Conservation (phyloP, 1,284 basidiomycete genomes). For the Cryptococcus sp. region DNA sequence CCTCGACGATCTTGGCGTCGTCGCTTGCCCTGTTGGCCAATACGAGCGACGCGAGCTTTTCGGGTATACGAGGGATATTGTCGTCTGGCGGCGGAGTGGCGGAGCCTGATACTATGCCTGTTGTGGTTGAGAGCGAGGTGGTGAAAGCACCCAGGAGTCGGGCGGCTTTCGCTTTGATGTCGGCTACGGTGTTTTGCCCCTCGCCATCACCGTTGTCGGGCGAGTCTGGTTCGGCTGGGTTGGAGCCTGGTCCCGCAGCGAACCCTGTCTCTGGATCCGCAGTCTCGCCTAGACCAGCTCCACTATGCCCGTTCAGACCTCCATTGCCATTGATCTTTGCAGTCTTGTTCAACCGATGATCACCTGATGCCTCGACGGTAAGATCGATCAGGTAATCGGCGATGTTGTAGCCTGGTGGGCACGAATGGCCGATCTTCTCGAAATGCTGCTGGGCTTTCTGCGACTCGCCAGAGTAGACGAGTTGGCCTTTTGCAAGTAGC, state of each 20-base stretch:
- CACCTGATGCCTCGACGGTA: conserved; percentile 70
- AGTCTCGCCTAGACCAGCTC: not conserved
- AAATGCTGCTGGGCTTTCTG: conserved; percentile 78
- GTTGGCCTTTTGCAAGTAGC: conserved; percentile 77
- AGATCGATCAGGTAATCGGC: conserved; percentile 93
- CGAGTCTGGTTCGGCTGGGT: conserved; percentile 4
- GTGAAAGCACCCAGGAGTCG: conserved; percentile 69
- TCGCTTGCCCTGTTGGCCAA: conserved; percentile 69
- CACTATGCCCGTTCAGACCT: not conserved
- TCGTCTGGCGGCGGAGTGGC: conserved; percentile 46
- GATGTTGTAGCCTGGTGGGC: conserved; percentile 95
- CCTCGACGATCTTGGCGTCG: conserved; percentile 65
- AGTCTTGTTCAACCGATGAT: conserved; percentile 41
- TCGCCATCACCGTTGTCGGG: not conserved
- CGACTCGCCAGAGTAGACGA: conserved; percentile 80
- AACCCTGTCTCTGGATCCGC: conserved; percentile 26
- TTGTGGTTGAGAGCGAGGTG: conserved; percentile 18
- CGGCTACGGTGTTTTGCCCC: conserved; percentile 15
- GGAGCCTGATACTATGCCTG: not conserved
- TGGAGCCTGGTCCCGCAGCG: conserved; percentile 2
- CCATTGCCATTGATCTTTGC: conserved; percentile 27
- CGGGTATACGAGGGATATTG: conserved; percentile 58
- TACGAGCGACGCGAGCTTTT: conserved; percentile 74
- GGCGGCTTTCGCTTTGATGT: conserved; percentile 72
- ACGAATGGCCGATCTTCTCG: conserved; percentile 72